phyloP scores from a whole-genome alignment of 768 basidiomycete genomes.

The Kwoniella pini region DNA sequence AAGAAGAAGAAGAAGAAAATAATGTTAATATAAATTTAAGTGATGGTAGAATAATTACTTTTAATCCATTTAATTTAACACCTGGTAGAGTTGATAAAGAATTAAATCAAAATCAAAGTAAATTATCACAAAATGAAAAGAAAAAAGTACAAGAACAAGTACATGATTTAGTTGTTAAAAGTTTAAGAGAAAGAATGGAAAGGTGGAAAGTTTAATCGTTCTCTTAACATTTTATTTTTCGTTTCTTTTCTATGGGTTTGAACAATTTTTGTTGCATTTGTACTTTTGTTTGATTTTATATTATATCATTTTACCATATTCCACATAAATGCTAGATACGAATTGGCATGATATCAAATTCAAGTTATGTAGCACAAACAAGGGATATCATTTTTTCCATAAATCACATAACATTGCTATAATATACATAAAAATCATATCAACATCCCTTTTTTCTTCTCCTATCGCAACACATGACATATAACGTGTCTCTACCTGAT shows the following conservation, averaged over 20 bases:
- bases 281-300: too few relatives aligned
- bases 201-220: constrained; percentile 27
- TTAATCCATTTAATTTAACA: constrained; percentile 78
- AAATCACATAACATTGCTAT: too few relatives aligned
- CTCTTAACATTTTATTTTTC: background rate
- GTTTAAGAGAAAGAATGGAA: constrained; percentile 30
- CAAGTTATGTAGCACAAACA: too few relatives aligned
- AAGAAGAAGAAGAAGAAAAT: background rate
- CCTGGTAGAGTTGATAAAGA: constrained; percentile 57
- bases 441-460: too few relatives aligned
- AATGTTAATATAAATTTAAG: constrained; percentile 45
- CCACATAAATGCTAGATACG: too few relatives aligned
- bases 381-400: too few relatives aligned
- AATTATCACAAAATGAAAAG: constrained; percentile 24
- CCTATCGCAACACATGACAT: too few relatives aligned
- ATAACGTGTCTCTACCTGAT: background rate
- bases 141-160: constrained; percentile 52
- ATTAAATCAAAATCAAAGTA: constrained; percentile 59
- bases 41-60: constrained; percentile 79
- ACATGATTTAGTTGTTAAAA: constrained; percentile 55
- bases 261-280: too few relatives aligned
- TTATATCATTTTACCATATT: constrained; percentile 3
- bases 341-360: too few relatives aligned
- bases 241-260: too few relatives aligned
- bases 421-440: too few relatives aligned